Evolutionary conservation across 2,329 filamentous ascomycete species (phyloP).

Genomic region (Ceratocystis cubensis): DNA sequence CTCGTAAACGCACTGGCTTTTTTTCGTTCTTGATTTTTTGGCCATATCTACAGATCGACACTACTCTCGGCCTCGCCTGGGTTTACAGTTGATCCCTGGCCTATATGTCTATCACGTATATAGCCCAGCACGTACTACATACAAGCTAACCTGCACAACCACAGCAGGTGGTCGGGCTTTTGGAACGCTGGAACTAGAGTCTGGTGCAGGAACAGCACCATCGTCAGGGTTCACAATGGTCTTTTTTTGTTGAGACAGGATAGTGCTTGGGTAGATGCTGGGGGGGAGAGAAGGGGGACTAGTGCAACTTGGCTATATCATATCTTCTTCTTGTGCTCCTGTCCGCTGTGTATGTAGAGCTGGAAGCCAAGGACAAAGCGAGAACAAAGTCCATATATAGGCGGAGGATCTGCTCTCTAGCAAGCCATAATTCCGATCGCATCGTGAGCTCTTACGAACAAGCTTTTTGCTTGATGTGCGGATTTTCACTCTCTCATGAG

Average conservation of each 20-base stretch:
- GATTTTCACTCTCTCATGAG: not conserved
- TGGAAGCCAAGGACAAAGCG: too few species aligned
- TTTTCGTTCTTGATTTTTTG: not conserved
- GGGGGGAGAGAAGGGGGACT: not conserved
- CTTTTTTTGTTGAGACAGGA: not conserved
- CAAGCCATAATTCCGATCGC: not conserved
- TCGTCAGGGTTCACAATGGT: not conserved
- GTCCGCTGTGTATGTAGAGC: too few species aligned
- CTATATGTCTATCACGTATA: constrained; percentile 6
- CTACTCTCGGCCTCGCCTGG: not conserved
- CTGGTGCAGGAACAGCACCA: not conserved
- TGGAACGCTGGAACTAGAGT: constrained; percentile 2
- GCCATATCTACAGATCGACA: not conserved
- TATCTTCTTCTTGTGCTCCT: too few species aligned
- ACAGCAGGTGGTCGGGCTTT: not conserved
- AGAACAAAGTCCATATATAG: too few species aligned
- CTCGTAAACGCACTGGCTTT: not conserved
- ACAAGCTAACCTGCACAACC: not conserved
- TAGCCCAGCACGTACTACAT: not conserved
- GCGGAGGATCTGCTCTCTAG: not conserved
- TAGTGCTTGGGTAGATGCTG: not conserved
- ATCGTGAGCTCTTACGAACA: not conserved
- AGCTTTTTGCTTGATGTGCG: constrained; percentile 1
- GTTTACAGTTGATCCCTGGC: not conserved
- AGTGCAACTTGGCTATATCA: too few species aligned